Evolutionary conservation across 164 flowering plant species (phyloP).

Genomic region (Liriodendron chinense): DNA sequence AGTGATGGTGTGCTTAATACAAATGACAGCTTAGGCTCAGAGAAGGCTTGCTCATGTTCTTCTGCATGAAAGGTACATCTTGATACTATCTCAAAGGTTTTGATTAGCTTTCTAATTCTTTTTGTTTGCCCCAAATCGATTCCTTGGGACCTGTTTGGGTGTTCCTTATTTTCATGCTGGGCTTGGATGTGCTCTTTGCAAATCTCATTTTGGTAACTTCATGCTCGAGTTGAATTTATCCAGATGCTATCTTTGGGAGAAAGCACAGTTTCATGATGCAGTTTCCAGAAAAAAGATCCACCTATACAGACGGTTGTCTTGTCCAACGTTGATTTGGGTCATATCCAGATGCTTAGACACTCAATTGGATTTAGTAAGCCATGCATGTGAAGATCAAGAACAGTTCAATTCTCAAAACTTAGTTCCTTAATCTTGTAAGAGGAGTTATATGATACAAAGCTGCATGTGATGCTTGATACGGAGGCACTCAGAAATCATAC

Average conservation of each 20-base stretch:
- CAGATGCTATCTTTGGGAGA: neutral
- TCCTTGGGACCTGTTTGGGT: neutral
- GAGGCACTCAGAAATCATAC: too few species aligned
- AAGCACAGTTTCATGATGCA: neutral
- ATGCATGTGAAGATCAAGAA: neutral
- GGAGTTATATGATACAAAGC: too few species aligned
- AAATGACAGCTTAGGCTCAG: constrained; percentile 26
- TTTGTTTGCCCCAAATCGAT: neutral
- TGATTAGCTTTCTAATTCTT: neutral
- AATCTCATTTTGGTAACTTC: neutral
- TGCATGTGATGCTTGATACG: too few species aligned
- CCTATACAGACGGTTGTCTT: neutral
- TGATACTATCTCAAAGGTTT: neutral
- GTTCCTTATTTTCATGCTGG: neutral
- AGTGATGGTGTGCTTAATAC: constrained; percentile 26
- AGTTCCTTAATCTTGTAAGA: too few species aligned
- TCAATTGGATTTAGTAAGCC: neutral
- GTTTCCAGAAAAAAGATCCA: neutral
- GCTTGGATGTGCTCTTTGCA: neutral
- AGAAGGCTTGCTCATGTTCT: constrained; percentile 72
- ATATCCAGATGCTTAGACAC: neutral
- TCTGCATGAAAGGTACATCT: constrained; percentile 76
- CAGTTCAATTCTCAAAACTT: neutral
- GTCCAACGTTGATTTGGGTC: neutral
- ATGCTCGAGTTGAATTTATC: neutral